These are phyloP conservation scores for Scheffersomyces quercinus DNA, from an alignment of 1,139 yeast species.

Conservation along the genomic window DNA sequence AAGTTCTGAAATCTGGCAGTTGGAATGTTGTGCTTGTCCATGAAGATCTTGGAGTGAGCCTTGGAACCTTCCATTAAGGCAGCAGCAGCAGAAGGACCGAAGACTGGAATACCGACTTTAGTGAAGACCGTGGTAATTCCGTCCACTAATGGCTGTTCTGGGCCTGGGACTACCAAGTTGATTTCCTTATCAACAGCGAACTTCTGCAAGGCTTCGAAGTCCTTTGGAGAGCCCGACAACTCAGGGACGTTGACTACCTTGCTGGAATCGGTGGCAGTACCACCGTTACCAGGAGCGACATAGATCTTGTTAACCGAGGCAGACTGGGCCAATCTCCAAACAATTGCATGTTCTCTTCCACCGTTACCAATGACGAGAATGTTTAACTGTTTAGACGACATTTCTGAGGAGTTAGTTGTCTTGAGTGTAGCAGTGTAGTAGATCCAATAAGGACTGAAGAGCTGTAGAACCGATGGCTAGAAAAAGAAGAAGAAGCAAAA, in stretches of 20 bases:
- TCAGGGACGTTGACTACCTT: constrained; percentile 74
- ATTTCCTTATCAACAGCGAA: constrained; percentile 73
- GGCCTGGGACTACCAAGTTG: constrained; percentile 90
- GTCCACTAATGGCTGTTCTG: constrained; percentile 98
- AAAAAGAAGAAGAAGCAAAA: background rate
- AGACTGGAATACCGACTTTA: constrained; percentile 86
- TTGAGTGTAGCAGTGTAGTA: background rate
- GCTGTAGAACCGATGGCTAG: background rate
- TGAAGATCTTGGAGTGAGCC: constrained; percentile 90
- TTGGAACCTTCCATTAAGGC: constrained; percentile 97
- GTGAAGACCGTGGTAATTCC: constrained; percentile 76
- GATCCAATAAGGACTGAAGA: too few species aligned
- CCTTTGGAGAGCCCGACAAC: constrained; percentile 59
- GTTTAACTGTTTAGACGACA: constrained; percentile 38
- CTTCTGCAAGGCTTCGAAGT: constrained; percentile 56
- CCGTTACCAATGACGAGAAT: constrained; percentile 93
- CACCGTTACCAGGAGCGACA: constrained; percentile 98
- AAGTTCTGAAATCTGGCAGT: constrained; percentile 90
- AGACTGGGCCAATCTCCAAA: constrained; percentile 88
- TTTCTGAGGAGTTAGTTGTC: constrained; percentile 1
- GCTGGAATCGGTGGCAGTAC: constrained; percentile 55
- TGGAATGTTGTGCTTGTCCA: constrained; percentile 89
- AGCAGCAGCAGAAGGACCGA: constrained; percentile 90
- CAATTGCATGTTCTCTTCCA: constrained; percentile 97
- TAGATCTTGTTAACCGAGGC: constrained; percentile 67